Base-by-base conservation (phyloP, 805 yeast species). In the Metschnikowia cerradonensis region DNA sequence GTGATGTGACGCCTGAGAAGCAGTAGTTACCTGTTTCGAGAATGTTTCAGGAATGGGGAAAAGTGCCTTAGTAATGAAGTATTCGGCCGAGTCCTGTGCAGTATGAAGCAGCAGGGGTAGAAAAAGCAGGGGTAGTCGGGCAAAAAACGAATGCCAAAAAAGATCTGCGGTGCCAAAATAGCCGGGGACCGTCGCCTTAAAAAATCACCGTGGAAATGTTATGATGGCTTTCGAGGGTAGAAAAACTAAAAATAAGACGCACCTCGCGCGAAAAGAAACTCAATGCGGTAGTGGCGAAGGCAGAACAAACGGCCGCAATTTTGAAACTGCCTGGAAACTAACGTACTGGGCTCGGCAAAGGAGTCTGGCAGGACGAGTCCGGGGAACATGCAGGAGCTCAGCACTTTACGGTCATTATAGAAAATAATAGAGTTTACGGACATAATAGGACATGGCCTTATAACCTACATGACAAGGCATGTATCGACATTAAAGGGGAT, bases 201-300 rank as follows among this genome's bases (percentile, higher is more conserved):
- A n/a, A 39, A 23, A n/a, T 20, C 30, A 19, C 15, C 2, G n/a
- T 10, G 45, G 37, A 31, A 41, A 32, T 41, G 26, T 19, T 41
- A 33, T 19, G 17, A 20, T 32, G 45, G 45, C 14, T 13, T 10
- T 41, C 15, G 35, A 41, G 44, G 44, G 30, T 31, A 14, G 45
- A 32, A 41, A 41, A 41, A 41, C 45, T 41, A 41, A 41, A 41
- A 41, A 32, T 32, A 41, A 41, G 19, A 32, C 19, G 35, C 37
- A 36, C 17, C 22, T 36, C 31, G 45, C 45, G 37, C 45, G 45
- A 41, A 41, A 41, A 31, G 45, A 33, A 41, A 41, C 37, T 20
- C n/a, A 20, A 15, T 36, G 39, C 39, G 39, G 37, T 20, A 14
- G 30, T 17, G 37, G 45, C 45, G 17, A 6, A 20, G 23, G 20